phyloP scores from a whole-genome alignment of 2,329 filamentous ascomycete genomes.

The Neocatenulostroma microsporum region DNA sequence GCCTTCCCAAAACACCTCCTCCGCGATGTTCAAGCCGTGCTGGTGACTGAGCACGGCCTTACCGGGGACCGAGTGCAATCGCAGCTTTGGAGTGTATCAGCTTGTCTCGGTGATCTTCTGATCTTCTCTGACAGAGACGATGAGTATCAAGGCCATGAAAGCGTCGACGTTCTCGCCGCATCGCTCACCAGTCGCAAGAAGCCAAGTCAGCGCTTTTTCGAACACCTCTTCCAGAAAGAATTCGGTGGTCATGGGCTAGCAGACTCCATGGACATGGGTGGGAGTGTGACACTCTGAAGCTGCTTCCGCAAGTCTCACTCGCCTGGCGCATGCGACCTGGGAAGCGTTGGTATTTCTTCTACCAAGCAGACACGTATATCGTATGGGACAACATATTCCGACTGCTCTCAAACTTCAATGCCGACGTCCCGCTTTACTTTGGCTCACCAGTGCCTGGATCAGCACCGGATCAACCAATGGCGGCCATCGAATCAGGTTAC shows the following conservation, averaged over 20 bases:
- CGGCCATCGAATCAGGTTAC: conserved; percentile 44
- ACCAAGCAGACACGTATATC: conserved; percentile 46
- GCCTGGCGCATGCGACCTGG: conserved; percentile 41
- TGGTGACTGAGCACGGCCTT: conserved; percentile 46
- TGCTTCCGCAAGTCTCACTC: conserved; percentile 44
- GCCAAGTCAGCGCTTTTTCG: no score
- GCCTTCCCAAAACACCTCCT: conserved; percentile 35
- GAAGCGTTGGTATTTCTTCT: conserved; percentile 47
- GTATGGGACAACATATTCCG: conserved; percentile 38
- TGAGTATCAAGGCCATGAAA: conserved; percentile 31
- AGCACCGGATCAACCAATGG: conserved; percentile 34
- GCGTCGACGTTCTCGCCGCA: conserved; percentile 18
- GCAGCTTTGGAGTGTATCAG: conserved; percentile 47
- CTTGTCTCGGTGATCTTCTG: conserved; percentile 42
- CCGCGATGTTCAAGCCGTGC: conserved; percentile 38
- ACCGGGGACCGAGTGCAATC: conserved; percentile 34
- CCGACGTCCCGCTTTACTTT: conserved; percentile 37
- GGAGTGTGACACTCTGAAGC: conserved; percentile 48
- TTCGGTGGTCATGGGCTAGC: no score
- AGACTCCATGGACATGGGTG: no score
- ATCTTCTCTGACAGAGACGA: conserved; percentile 45
- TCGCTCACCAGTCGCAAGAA: no score
- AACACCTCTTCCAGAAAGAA: no score
- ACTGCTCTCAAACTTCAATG: conserved; percentile 40
- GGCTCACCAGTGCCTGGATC: conserved; percentile 42